Base-by-base conservation (phyloP, 176 grass and related monocot genomes). In the Tuctoria greenei region DNA sequence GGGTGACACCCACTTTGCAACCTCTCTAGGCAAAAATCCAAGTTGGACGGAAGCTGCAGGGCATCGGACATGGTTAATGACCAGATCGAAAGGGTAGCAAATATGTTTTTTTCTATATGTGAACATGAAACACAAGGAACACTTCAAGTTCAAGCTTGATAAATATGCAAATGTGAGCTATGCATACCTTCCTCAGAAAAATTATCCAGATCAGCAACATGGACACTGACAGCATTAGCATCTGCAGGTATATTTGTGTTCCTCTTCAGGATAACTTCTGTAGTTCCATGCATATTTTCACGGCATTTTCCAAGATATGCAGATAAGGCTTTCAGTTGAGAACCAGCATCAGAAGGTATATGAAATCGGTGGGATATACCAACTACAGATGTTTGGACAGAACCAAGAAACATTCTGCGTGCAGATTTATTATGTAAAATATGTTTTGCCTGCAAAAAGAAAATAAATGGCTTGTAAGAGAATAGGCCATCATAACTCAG, bases 11-110 rank as follows among this genome's bases (percentile, higher is more conserved):
- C 90, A 97, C 62, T 93, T 90, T 13, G 90, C 90, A 31, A 88
- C 86, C 43, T 97, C 93, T 84, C 83, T 97, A 76, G 93, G 93
- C 73, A 97, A 86, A 79, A 97, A 97, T 82, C 93, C 93, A 80
- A 97, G 93, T 54, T 88, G 85, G 35, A 90, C 64, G 52, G 77
- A 86, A 90, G 74, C 24, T 85, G 61, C 16, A 67, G 37, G 14
- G 50, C 39, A 85, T 57, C 52, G 27, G 20, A 66, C 17, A 85
- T 77, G 37, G 40, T 75, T 76, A 75, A 35, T 38, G 71, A 36
- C 17, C 66, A 41, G 39, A 59, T 39, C 69, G 7, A 51, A 69
- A 61, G n/a, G 17, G 4, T 43, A 64, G 7, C 4, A 14, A 61
- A 44, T 45, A 43, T 54, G 45, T 73, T 73, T 42, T 78, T 51